Base-by-base conservation (phyloP, 305 asterid species). In the Ilex paraguariensis region DNA sequence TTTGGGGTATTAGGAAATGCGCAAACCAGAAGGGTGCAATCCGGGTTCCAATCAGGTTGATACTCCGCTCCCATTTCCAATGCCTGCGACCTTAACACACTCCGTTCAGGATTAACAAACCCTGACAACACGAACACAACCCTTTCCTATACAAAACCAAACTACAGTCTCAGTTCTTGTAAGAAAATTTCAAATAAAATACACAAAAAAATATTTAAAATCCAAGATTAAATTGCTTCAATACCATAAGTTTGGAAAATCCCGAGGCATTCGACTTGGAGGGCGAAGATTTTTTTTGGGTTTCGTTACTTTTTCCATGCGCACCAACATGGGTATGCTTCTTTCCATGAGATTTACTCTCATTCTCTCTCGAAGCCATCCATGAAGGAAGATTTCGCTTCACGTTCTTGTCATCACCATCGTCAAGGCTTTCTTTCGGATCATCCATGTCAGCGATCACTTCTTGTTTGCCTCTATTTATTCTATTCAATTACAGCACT, bases 31-130 rank as follows among this genome's bases (percentile, higher is more conserved):
- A 92, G 91, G 5, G 97, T 89, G 79, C 91, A 87, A 48, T 79
- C 70, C 6, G 94, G 72, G 76, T 76, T 79, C 98, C 98, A 89
- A 76, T 92, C 98, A 40, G 87, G 85, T 72, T 85, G 93, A 78
- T 79, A 92, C 57, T 84, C 91, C 9, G 97, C 93, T 64, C 98
- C 98, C 98, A 92, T 87, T 77, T 87, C 97, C 71, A 92, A 74
- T 74, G 91, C 89, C 66, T 83, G 89, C 10, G 95, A 89, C 77
- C 98, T 77, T 68, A 92, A 69, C 31, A 68, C 63, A 40, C 91
- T 91, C 0, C 95, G 81, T 66, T 89, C 97, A 1, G 97, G 98
- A 73, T 92, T 92, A 74, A 92, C 95, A 80, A 92, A 87, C 32
- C 98, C 98, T 6, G 98, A 92, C 5, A 92, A 82, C 67, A 77